A percentile compares a stretch with the other conserved stretches of the same genome.
phyloP scores from a whole-genome alignment of 257 asterid species.

The Solanum bukasovii region DNA sequence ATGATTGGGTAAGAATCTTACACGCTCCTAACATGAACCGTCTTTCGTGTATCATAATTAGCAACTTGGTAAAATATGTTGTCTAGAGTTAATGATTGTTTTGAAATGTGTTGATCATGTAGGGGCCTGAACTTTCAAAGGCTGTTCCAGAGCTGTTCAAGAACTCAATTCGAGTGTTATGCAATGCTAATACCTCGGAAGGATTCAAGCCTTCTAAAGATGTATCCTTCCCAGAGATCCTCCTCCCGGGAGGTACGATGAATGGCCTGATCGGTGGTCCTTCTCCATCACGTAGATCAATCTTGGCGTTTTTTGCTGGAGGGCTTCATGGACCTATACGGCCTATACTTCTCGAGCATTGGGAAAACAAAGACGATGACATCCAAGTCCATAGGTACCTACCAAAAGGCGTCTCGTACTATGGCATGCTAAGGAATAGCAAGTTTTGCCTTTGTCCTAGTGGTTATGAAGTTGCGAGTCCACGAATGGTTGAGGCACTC shows the following conservation, averaged over 20 bases:
- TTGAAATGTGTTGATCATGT: not conserved
- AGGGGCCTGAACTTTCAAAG: slow-evolving; percentile 77
- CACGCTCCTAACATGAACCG: not conserved
- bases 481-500: slow-evolving; percentile 70
- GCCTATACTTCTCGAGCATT: slow-evolving; percentile 57
- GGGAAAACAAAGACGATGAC: slow-evolving; percentile 75
- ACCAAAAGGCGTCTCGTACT: slow-evolving; percentile 49
- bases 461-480: slow-evolving; percentile 79
- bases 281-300: slow-evolving; percentile 52
- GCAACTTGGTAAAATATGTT: not conserved
- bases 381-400: slow-evolving; percentile 53
- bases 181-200: slow-evolving; percentile 79
- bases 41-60: not conserved
- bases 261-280: slow-evolving; percentile 68
- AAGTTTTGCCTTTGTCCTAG: slow-evolving; percentile 76
- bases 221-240: slow-evolving; percentile 74
- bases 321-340: slow-evolving; percentile 83
- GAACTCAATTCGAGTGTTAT: slow-evolving; percentile 67
- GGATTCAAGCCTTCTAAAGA: slow-evolving; percentile 61
- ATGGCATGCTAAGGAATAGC: slow-evolving; percentile 54
- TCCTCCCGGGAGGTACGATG: slow-evolving; percentile 52
- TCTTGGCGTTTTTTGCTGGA: slow-evolving; percentile 68
- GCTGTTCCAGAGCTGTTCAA: slow-evolving; percentile 47
- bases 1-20: slow-evolving; percentile 65
- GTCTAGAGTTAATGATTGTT: not conserved